A percentile compares a stretch with the other conserved stretches of the same genome.
Conservation (phyloP, 495 filamentous ascomycete species). For the Aspergillus haitiensis region DNA sequence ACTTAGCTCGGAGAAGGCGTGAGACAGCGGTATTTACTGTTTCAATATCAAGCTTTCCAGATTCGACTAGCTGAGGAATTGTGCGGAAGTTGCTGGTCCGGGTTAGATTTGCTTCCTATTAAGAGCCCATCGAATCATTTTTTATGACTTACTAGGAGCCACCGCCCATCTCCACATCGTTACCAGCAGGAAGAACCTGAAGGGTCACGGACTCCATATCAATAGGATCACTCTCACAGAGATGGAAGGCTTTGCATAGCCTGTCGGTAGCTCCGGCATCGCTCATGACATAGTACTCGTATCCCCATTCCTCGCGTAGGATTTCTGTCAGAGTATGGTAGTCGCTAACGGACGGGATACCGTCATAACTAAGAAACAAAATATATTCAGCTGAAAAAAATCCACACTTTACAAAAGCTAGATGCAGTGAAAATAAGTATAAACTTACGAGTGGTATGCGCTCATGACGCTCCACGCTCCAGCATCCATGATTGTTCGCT, state of each 20-base stretch:
- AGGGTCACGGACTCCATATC: slow-evolving; percentile 59
- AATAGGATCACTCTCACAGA: slow-evolving; percentile 57
- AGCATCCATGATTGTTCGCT: slow-evolving; percentile 65
- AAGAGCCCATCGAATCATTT: background rate
- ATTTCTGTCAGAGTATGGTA: slow-evolving; percentile 64
- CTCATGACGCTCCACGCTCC: slow-evolving; percentile 67
- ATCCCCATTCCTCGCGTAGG: slow-evolving; percentile 67
- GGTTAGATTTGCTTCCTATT: slow-evolving; percentile 9
- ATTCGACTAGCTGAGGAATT: slow-evolving; percentile 61
- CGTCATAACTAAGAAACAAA: slow-evolving; percentile 50
- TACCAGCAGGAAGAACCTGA: slow-evolving; percentile 62
- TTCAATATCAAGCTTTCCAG: slow-evolving; percentile 54
- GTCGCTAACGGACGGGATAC: slow-evolving; percentile 61
- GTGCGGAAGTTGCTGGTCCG: slow-evolving; percentile 55
- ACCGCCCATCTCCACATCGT: slow-evolving; percentile 75
- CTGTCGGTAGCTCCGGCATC: slow-evolving; percentile 68
- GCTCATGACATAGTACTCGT: slow-evolving; percentile 60
- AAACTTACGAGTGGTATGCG: slow-evolving; percentile 59
- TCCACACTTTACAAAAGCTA: background rate
- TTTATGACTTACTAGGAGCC: slow-evolving; percentile 53
- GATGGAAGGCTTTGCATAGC: slow-evolving; percentile 60
- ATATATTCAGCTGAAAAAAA: background rate
- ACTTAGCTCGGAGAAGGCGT: slow-evolving; percentile 62
- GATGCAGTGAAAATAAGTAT: background rate
- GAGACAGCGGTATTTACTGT: slow-evolving; percentile 65